phyloP scores from a whole-genome alignment of 208 protist species.

The Blastocrithidia nonstop region DNA sequence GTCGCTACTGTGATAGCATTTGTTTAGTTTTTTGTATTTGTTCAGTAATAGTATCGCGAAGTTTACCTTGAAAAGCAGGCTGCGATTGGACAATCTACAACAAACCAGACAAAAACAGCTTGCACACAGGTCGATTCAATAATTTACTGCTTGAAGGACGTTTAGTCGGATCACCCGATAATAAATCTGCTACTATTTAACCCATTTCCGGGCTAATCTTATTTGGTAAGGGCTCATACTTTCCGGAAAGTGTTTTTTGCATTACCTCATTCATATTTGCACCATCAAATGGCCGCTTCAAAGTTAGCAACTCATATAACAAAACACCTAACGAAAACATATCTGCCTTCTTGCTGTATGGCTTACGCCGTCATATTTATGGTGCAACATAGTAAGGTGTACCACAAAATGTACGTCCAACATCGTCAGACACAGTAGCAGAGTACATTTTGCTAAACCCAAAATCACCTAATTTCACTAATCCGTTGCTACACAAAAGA shows the following conservation, averaged over 20 bases:
- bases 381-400: constrained; percentile 87
- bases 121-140: no score
- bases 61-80: no score
- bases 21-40: no score
- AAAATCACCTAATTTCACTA: constrained; percentile 81
- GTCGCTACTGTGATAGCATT: no score
- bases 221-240: no score
- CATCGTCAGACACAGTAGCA: constrained; percentile 20
- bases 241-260: constrained; percentile 41
- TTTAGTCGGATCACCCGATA: no score
- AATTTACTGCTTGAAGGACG: no score
- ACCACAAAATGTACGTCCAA: constrained; percentile 78
- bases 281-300: constrained; percentile 67
- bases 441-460: constrained; percentile 58
- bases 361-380: constrained; percentile 81
- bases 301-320: constrained; percentile 74
- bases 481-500: constrained; percentile 53
- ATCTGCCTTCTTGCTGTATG: constrained; percentile 89
- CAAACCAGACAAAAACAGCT: no score
- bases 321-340: constrained; percentile 84
- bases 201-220: no score
- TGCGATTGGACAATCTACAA: no score
- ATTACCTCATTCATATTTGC: constrained; percentile 59
- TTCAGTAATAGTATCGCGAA: no score
- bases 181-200: no score